Conservation (phyloP, 306 rosid species). For the Mimosa bimucronata region DNA sequence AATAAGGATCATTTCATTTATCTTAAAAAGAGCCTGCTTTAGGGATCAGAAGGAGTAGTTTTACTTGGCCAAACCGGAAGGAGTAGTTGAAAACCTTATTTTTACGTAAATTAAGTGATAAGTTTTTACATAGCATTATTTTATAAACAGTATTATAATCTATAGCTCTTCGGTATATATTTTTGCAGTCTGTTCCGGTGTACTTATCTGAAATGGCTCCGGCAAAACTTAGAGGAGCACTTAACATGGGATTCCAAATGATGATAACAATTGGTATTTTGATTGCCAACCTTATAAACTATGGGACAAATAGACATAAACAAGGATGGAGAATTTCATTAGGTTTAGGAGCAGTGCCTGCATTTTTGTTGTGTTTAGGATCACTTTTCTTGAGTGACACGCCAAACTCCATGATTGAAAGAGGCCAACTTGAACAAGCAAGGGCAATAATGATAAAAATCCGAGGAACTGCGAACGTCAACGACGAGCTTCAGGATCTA, state of each 20-base stretch:
- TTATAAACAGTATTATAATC: too few relatives aligned
- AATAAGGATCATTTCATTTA: too few relatives aligned
- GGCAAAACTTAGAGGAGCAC: constrained; percentile 39
- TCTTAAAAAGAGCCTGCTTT: too few relatives aligned
- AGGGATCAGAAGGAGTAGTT: too few relatives aligned
- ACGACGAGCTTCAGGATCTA: constrained; percentile 33
- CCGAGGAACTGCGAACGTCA: constrained; percentile 31
- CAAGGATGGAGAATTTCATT: constrained; percentile 40
- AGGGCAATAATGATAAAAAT: constrained; percentile 28
- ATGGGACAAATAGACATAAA: constrained; percentile 5
- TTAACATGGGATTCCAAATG: constrained; percentile 44
- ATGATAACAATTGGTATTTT: constrained; percentile 48
- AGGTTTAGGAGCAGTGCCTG: constrained; percentile 43
- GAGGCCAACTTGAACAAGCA: constrained; percentile 30
- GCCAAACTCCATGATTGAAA: constrained; percentile 43
- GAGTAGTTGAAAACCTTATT: too few relatives aligned
- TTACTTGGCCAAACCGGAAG: too few relatives aligned
- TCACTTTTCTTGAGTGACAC: constrained; percentile 37
- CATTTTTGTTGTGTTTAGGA: constrained; percentile 25
- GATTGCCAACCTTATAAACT: constrained; percentile 41
- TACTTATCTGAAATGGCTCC: constrained; percentile 48
- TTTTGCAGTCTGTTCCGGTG: constrained; percentile 31
- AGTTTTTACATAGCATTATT: too few relatives aligned
- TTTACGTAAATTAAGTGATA: too few relatives aligned
- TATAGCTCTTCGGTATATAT: too few relatives aligned